phyloP scores from a whole-genome alignment of 1,284 basidiomycete species.

The Naganishia liquefaciens region DNA sequence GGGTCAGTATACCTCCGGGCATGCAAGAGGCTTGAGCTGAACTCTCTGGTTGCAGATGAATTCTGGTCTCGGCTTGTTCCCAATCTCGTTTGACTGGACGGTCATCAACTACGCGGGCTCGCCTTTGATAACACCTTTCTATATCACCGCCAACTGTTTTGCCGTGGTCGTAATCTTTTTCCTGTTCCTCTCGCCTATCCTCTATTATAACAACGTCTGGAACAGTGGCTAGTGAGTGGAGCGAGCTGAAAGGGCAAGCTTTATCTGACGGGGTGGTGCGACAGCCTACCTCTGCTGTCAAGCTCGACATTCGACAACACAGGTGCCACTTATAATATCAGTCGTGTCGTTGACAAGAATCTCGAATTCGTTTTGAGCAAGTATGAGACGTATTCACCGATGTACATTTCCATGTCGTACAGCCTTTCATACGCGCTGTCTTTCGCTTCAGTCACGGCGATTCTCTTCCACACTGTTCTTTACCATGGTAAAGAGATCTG shows the following conservation, averaged over 20 bases:
- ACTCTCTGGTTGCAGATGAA: conserved; percentile 50
- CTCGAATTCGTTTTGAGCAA: conserved; percentile 43
- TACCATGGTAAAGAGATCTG: conserved; percentile 56
- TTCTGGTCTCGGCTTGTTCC: conserved; percentile 54
- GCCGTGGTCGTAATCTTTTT: conserved; percentile 54
- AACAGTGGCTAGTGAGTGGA: conserved; percentile 39
- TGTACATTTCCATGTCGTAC: conserved; percentile 53
- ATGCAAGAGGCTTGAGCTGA: conserved; percentile 47
- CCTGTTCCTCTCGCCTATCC: conserved; percentile 55
- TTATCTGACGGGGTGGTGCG: conserved; percentile 3
- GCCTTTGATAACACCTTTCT: conserved; percentile 57
- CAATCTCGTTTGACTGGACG: conserved; percentile 58
- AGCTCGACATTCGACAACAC: conserved; percentile 54
- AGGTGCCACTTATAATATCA: conserved; percentile 53
- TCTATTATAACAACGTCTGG: conserved; percentile 57
- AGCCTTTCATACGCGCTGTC: conserved; percentile 55
- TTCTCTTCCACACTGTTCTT: conserved; percentile 55
- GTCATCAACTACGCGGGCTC: conserved; percentile 56
- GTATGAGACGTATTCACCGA: conserved; percentile 53
- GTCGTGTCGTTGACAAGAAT: conserved; percentile 41
- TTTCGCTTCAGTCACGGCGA: conserved; percentile 53
- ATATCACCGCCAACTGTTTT: conserved; percentile 57
- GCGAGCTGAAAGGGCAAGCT: neutral
- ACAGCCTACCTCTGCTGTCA: conserved; percentile 48
- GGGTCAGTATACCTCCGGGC: conserved; percentile 37